Base-by-base conservation (phyloP, 2,329 filamentous ascomycete genomes). In the Tolypocladium album region DNA sequence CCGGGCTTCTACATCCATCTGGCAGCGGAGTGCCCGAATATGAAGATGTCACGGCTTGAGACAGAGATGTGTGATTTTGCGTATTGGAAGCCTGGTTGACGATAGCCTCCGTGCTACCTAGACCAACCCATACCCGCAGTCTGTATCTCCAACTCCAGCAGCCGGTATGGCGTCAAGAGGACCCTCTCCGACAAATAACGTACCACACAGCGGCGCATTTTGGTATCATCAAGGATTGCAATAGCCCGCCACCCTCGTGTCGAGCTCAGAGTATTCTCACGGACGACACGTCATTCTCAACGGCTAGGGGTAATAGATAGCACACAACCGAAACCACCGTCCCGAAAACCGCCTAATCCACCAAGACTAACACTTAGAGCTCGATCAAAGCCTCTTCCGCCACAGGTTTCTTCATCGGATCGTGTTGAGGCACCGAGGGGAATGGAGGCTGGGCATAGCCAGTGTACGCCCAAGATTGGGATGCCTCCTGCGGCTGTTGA, bases 301-400 rank as follows among this genome's bases (percentile, higher is more conserved):
- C 11, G 17, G 31, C 31, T 22, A 38, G 20, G 27, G 31, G 50
- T 34, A 22, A 22, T 53, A 55, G 3, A 36, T 22, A n/a, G 38
- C 53, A 55, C 17, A 42, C 2, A 56, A 40, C 22, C n/a, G 43
- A 47, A 17, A 40, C 55, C 55, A 20, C 40, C 55, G 47, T 43
- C 38, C 36, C 39, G 22, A 31, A 43, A 27, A 17, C 13, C 53
- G n/a, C 9, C 53, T 5, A 38, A 31, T n/a, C 47, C 15, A 34
- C 34, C 36, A 55, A 13, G 22, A 34, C 12, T 13, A 42, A 5
- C 17, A 34, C 24, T 43, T 69, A 92, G 63, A 93, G 78, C 72
- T 94, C 90, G 73, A 94, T 94, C 68, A 94, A 74, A 61, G 86
- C 88, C 73, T 93, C 90, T 73, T 93, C 89, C 55, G 88, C 80